Percentiles rank a stretch among this genome's conserved stretches.
These are phyloP conservation scores for Naematelia aurantialba DNA, from an alignment of 768 basidiomycete genomes.

Conservation along the genomic window DNA sequence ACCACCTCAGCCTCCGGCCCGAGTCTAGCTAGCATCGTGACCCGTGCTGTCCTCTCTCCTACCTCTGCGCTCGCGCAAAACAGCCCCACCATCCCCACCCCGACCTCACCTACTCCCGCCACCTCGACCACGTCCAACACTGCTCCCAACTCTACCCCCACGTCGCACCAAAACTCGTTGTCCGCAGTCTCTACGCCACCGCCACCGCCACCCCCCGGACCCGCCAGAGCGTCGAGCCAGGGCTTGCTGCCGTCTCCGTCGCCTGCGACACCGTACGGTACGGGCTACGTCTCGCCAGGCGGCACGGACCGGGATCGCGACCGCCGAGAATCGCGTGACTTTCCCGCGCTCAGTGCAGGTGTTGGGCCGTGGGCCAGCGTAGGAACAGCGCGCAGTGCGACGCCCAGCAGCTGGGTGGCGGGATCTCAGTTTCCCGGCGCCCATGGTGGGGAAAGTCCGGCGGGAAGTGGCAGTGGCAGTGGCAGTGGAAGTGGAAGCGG, in stretches of 20 bases:
- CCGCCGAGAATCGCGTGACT: not conserved
- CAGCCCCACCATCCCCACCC: not conserved
- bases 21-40: conserved; percentile 47
- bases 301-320: no score
- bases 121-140: conserved; percentile 12
- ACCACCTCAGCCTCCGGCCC: conserved; percentile 24
- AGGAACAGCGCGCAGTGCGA: not conserved
- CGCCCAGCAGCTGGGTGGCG: not conserved
- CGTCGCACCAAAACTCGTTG: conserved; percentile 1
- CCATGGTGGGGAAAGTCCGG: not conserved
- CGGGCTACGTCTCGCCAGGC: no score
- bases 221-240: no score
- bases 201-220: conserved; percentile 5
- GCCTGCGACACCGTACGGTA: no score
- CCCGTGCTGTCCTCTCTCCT: conserved; percentile 45
- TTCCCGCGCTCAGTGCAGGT: not conserved
- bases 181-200: not conserved
- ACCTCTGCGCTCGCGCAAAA: conserved; percentile 14
- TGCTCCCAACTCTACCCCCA: conserved; percentile 9
- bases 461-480: not conserved
- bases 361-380: not conserved
- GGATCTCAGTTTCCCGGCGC: not conserved
- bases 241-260: conserved; percentile 3
- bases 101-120: conserved; percentile 9
- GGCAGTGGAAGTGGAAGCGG: not conserved